These are phyloP conservation scores for Xylaria intraflava DNA, from an alignment of 495 filamentous ascomycete species.

Conservation along the genomic window DNA sequence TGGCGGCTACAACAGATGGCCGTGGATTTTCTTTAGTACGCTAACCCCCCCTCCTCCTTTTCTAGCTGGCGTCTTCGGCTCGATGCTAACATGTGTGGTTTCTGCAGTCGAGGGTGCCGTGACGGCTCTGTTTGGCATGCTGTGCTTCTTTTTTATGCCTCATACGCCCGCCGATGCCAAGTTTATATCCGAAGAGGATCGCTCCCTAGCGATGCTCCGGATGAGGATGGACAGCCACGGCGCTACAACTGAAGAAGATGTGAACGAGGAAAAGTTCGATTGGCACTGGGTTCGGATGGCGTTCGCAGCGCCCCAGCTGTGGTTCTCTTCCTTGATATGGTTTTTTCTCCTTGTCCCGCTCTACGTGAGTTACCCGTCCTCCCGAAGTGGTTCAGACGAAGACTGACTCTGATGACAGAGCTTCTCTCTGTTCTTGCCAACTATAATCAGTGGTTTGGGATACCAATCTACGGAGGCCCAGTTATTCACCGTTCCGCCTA, in stretches of 20 bases:
- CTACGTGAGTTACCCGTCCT: conserved; percentile 16
- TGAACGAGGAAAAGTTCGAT: conserved; percentile 40
- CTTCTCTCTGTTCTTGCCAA: conserved; percentile 36
- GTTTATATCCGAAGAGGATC: conserved; percentile 36
- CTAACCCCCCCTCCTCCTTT: background rate
- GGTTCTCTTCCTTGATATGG: conserved; percentile 35
- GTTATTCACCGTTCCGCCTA: conserved; percentile 49
- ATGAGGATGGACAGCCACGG: conserved; percentile 40
- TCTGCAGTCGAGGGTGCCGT: conserved; percentile 34
- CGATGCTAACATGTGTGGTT: background rate
- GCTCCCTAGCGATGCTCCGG: conserved; percentile 26
- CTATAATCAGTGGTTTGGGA: conserved; percentile 50
- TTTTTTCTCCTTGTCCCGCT: conserved; percentile 36
- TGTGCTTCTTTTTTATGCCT: conserved; percentile 40
- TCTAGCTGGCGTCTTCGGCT: too few species aligned
- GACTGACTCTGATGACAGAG: conserved; percentile 7
- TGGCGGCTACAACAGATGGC: conserved; percentile 40
- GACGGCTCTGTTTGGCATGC: conserved; percentile 36
- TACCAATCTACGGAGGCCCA: conserved; percentile 48
- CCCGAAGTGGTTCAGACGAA: background rate
- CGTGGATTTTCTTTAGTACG: conserved; percentile 38
- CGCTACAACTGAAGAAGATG: conserved; percentile 25
- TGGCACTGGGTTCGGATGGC: conserved; percentile 38
- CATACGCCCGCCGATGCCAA: conserved; percentile 36
- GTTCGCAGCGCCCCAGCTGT: conserved; percentile 37